Base-by-base conservation (phyloP, 2,329 filamentous ascomycete genomes). In the Trichophyton rubrum region DNA sequence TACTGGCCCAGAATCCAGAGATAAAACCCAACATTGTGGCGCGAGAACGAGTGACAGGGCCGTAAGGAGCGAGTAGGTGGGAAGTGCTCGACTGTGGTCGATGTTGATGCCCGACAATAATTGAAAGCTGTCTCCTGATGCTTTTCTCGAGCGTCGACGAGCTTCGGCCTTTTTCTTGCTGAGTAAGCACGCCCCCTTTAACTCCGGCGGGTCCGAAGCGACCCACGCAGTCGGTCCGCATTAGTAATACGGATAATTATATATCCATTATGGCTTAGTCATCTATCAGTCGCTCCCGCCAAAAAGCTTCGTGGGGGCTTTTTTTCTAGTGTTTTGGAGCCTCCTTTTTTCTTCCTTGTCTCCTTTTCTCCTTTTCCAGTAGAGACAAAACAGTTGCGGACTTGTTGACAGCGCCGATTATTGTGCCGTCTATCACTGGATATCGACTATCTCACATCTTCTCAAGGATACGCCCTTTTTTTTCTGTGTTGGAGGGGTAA, bases 251-350 rank as follows among this genome's bases (percentile, higher is more conserved):
- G 49, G 49, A 53, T n/a, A 53, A 24, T 30, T 7, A 30, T 30
- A 30, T 33, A 0, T 2, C 49, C 22, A 0, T 2, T 7, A 5
- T 9, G 11, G 4, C 49, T 53, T 53, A 53, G 49, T 53, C 49
- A 53, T 11, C 24, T 13, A 11, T 47, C 43, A 11, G 13, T 6
- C 9, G 33, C 33, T 9, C 33, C 43, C 41, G 17, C 41, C 41
- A 22, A 45, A 47, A 47, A 47, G 17, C 9, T 11, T 20, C 9
- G 9, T 20, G 9, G 22, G 9, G 11, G 27, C 6, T 30, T 15
- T 15, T 53, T n/a, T 13, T n/a, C n/a, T 24, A 24, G 17, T 22
- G 49, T 27, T 27, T 53, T 53, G 49, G 49, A 40, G 78, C 74
- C 70, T 71, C 70, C 38, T 55, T 60, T 65, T 56, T 24, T 15